phyloP scores from a whole-genome alignment of 371 early-diverging fungal species.

The Mortierella sp. region DNA sequence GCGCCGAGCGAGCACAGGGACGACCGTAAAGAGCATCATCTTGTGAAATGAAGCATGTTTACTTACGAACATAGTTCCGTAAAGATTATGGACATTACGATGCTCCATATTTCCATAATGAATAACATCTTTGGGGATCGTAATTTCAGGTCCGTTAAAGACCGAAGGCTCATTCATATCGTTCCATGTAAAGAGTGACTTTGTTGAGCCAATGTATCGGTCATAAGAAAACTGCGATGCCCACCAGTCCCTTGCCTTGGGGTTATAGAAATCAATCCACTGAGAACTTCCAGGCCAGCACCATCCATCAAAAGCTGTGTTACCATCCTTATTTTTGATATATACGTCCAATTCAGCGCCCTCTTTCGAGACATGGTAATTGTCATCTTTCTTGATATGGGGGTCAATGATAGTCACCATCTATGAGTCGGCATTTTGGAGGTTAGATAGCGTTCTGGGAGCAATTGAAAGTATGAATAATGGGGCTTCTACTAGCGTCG shows the following conservation, averaged over 20 bases:
- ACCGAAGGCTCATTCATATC: conserved; percentile 97
- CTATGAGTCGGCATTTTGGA: conserved; percentile 27
- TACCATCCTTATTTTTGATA: conserved; percentile 81
- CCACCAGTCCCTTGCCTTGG: conserved; percentile 88
- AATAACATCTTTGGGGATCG: conserved; percentile 91
- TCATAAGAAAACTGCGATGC: conserved; percentile 75
- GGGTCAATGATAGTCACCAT: conserved; percentile 98
- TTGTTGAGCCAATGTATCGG: conserved; percentile 81
- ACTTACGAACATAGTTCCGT: conserved; percentile 78
- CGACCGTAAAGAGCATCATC: conserved; percentile 14
- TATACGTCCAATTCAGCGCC: conserved; percentile 81
- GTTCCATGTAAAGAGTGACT: conserved; percentile 88
- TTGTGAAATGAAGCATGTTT: not conserved
- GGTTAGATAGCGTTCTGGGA: not conserved
- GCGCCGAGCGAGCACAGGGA: not conserved
- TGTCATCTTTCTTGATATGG: conserved; percentile 90
- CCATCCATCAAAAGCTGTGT: conserved; percentile 83
- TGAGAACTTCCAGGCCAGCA: conserved; percentile 95
- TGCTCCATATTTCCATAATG: conserved; percentile 86
- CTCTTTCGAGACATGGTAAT: conserved; percentile 83
- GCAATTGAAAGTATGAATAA: not conserved
- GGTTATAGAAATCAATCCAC: conserved; percentile 91
- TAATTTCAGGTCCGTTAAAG: conserved; percentile 93
- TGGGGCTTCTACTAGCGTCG: not conserved
- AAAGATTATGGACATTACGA: conserved; percentile 92